phyloP scores from a whole-genome alignment of 2,329 filamentous ascomycete genomes.

The Pyrenochaeta sp. region DNA sequence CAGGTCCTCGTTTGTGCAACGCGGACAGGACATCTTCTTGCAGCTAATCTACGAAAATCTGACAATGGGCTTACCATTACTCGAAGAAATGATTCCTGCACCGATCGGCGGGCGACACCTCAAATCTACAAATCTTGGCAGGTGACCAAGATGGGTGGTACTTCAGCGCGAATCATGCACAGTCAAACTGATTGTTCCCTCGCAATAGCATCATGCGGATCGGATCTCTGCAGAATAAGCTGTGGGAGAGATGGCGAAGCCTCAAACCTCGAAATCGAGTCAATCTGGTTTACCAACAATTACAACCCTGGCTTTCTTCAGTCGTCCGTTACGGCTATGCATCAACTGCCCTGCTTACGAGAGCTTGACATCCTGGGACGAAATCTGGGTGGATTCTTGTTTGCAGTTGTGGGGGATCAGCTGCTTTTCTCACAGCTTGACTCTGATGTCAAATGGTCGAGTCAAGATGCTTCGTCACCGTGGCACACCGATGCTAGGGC shows the following conservation, averaged over 20 bases:
- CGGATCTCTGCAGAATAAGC: slow-evolving; percentile 46
- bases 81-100: neutral
- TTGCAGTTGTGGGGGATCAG: slow-evolving; percentile 57
- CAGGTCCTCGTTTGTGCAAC: slow-evolving; percentile 44
- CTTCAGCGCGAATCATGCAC: slow-evolving; percentile 31
- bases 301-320: slow-evolving; percentile 39
- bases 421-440: slow-evolving; percentile 59
- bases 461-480: slow-evolving; percentile 1
- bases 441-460: slow-evolving; percentile 34
- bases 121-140: slow-evolving; percentile 14
- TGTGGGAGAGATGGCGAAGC: slow-evolving; percentile 12
- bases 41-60: slow-evolving; percentile 8
- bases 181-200: slow-evolving; percentile 31
- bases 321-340: slow-evolving; percentile 37
- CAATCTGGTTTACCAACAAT: slow-evolving; percentile 48
- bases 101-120: slow-evolving; percentile 9
- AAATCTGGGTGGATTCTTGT: slow-evolving; percentile 53
- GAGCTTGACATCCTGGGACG: slow-evolving; percentile 46
- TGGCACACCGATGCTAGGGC: slow-evolving; percentile 15
- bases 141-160: slow-evolving; percentile 32
- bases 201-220: slow-evolving; percentile 50
- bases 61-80: slow-evolving; percentile 12
- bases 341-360: slow-evolving; percentile 34
- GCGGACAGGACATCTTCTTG: slow-evolving; percentile 43
- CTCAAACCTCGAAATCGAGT: slow-evolving; percentile 34